Percentiles rank a stretch among this genome's conserved stretches.
phyloP scores from a whole-genome alignment of 1,139 yeast genomes.

The Ogataea hybrid region DNA sequence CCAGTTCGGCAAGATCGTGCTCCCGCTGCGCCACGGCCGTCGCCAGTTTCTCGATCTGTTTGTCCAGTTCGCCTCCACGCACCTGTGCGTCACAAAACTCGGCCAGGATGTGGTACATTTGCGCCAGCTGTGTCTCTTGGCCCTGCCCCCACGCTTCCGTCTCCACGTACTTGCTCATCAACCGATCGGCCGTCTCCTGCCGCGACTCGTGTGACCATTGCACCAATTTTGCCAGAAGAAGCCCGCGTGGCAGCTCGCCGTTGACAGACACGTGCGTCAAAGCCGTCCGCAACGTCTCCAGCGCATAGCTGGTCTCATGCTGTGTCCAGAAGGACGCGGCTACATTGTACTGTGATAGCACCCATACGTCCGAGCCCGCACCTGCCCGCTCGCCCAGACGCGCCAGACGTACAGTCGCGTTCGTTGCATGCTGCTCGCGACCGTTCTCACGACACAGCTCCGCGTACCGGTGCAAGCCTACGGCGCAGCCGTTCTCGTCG shows the following conservation, averaged over 20 bases:
- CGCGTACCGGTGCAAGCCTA: constrained; percentile 44
- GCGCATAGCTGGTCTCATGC: constrained; percentile 53
- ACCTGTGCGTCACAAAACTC: constrained; percentile 72
- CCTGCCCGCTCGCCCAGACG: constrained; percentile 33
- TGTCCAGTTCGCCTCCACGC: constrained; percentile 42
- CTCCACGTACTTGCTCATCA: constrained; percentile 55
- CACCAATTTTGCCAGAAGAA: constrained; percentile 47
- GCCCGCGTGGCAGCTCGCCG: constrained; percentile 5
- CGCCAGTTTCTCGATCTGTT: constrained; percentile 43
- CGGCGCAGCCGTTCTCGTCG: constrained; percentile 6
- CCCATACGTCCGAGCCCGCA: constrained; percentile 16
- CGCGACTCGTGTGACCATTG: constrained; percentile 72
- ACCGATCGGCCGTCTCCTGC: constrained; percentile 58
- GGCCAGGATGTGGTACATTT: constrained; percentile 61
- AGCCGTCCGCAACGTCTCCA: constrained; percentile 41
- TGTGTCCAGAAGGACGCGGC: constrained; percentile 58
- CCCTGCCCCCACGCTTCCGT: constrained; percentile 31
- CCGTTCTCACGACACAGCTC: constrained; percentile 36
- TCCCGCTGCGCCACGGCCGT: constrained; percentile 39
- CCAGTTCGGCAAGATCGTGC: constrained; percentile 49
- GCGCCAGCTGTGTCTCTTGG: constrained; percentile 33
- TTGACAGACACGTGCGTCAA: neutral
- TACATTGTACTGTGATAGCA: constrained; percentile 43
- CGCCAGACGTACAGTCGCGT: constrained; percentile 47
- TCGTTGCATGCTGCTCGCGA: constrained; percentile 48